Evolutionary conservation across 148 eudicot genomes (phyloP).

Genomic region (Agrostemma githago): DNA sequence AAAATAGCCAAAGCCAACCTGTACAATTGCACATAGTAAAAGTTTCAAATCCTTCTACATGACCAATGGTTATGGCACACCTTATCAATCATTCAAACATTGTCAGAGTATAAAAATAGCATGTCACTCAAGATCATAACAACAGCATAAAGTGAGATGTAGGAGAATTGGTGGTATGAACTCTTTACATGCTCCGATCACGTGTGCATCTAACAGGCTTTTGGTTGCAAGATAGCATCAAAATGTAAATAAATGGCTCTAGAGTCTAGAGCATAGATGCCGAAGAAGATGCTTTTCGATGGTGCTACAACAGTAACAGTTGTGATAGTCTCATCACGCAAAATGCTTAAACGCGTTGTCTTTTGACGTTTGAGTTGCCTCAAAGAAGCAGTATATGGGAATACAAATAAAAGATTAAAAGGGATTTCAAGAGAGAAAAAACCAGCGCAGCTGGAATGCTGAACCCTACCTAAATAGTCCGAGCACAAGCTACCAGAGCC

Average conservation of each 20-base stretch:
- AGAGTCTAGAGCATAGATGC: not conserved
- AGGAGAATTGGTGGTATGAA: not conserved
- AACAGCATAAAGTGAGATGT: not conserved
- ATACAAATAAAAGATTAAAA: not conserved
- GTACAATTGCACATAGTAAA: not conserved
- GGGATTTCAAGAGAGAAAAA: not conserved
- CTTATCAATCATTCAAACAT: not conserved
- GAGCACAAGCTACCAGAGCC: not conserved
- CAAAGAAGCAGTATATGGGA: not conserved
- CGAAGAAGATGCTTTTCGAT: not conserved
- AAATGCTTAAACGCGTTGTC: not conserved
- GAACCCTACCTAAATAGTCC: not conserved
- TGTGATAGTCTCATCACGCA: not conserved
- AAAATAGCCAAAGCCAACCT: slow-evolving; percentile 10
- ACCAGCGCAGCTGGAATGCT: not conserved
- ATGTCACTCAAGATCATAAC: not conserved
- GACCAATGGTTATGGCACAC: not conserved
- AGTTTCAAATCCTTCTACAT: not conserved
- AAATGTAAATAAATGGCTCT: not conserved
- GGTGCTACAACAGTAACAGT: not conserved
- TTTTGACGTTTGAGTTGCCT: not conserved
- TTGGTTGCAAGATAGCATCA: not conserved
- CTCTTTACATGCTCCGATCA: not conserved
- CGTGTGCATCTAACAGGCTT: not conserved
- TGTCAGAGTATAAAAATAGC: no score